These are phyloP conservation scores for Clarireedia monteithiana DNA, from an alignment of 2,329 filamentous ascomycete genomes.

Conservation along the genomic window DNA sequence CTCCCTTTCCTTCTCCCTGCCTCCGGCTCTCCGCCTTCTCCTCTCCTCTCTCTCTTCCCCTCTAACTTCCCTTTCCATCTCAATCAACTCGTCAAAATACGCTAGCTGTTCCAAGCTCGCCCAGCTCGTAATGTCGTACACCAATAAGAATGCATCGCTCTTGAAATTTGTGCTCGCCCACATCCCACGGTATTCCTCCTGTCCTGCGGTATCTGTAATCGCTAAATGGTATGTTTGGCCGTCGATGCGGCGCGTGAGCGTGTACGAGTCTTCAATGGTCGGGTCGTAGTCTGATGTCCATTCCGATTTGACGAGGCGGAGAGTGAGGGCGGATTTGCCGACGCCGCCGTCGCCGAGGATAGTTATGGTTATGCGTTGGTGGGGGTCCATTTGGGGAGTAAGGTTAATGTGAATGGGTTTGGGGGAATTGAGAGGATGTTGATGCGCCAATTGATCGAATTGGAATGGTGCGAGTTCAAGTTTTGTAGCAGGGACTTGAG, in stretches of 20 bases:
- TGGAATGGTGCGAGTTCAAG: too few relatives aligned
- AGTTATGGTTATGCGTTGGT: constrained; percentile 57
- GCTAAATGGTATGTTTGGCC: constrained; percentile 69
- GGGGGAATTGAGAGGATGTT: too few relatives aligned
- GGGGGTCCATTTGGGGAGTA: constrained; percentile 10
- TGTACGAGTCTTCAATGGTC: constrained; percentile 79
- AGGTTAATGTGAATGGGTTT: neutral
- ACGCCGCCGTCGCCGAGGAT: constrained; percentile 83
- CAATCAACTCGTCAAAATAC: constrained; percentile 77
- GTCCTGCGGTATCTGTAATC: constrained; percentile 79
- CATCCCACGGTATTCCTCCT: constrained; percentile 83
- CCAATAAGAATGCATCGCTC: constrained; percentile 75
- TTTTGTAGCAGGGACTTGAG: too few relatives aligned
- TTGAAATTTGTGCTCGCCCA: constrained; percentile 61
- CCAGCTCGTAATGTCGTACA: constrained; percentile 75
- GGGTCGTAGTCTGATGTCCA: constrained; percentile 82
- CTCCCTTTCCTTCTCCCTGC: neutral
- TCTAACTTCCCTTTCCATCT: constrained; percentile 42
- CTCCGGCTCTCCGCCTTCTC: neutral
- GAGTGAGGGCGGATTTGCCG: constrained; percentile 77
- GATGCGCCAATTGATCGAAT: too few relatives aligned
- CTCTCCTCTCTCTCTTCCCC: neutral
- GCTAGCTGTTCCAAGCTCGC: constrained; percentile 63
- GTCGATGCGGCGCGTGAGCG: constrained; percentile 71
- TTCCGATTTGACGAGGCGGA: constrained; percentile 72